Conservation (phyloP, 129 eudicot genomes). For the Flaveria robusta region DNA sequence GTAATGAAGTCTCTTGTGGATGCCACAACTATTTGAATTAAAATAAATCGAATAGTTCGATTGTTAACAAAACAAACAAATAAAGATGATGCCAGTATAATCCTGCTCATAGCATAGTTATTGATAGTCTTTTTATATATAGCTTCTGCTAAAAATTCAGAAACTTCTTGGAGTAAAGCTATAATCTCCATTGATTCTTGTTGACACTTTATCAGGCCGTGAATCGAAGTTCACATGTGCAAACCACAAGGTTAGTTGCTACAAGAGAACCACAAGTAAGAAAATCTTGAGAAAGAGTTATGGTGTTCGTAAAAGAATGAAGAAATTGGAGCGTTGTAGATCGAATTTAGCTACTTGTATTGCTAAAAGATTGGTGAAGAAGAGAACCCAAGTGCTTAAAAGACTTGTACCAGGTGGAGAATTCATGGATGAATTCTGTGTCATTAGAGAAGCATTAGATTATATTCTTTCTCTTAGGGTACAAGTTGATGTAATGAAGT, state of each 20-base stretch:
- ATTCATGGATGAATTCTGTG: conserved; percentile 51
- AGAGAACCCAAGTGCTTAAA: conserved; percentile 65
- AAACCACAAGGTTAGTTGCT: conserved; percentile 9
- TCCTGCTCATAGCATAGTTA: too few relatives aligned
- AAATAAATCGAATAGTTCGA: too few relatives aligned
- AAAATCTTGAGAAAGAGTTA: conserved; percentile 48
- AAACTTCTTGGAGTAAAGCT: conserved; percentile 68
- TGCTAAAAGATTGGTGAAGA: conserved; percentile 65
- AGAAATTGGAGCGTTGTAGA: conserved; percentile 9
- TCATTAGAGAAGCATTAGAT: conserved; percentile 76
- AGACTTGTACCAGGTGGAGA: conserved; percentile 80
- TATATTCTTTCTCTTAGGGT: conserved; percentile 59
- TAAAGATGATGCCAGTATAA: too few relatives aligned
- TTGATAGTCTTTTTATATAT: too few relatives aligned
- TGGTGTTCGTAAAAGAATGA: conserved; percentile 18
- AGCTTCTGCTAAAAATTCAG: conserved; percentile 57
- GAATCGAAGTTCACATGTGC: neutral
- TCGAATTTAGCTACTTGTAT: conserved; percentile 41
- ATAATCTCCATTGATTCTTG: conserved; percentile 38
- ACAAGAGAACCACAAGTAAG: conserved; percentile 43
- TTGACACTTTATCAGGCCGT: conserved; percentile 31
- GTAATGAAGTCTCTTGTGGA: conserved; percentile 63
- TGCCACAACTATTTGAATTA: conserved; percentile 40
- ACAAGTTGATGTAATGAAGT: conserved; percentile 81
- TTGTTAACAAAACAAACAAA: too few relatives aligned